Evolutionary conservation across 208 protist genomes (phyloP).

Genomic region (Strigomonas oncopelti): DNA sequence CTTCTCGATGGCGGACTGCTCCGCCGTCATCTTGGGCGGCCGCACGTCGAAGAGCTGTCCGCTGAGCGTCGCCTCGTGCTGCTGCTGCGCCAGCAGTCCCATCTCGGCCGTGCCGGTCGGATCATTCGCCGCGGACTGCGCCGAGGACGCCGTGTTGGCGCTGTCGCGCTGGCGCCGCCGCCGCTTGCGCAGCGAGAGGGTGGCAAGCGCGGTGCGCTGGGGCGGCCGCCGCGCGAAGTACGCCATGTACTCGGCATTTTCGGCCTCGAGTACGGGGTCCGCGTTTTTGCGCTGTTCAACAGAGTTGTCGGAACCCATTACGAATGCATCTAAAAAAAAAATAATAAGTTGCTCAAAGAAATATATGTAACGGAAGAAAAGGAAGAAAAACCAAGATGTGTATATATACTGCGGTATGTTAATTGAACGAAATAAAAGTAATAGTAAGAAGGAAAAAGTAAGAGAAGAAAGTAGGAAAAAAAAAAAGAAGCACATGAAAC

Average conservation of each 20-base stretch:
- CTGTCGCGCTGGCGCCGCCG: too few relatives aligned
- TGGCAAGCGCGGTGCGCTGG: too few relatives aligned
- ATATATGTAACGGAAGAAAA: not conserved
- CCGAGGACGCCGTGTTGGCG: too few relatives aligned
- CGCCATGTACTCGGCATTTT: too few relatives aligned
- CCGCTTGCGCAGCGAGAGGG: too few relatives aligned
- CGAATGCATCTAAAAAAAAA: not conserved
- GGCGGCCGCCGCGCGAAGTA: too few relatives aligned
- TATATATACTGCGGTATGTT: not conserved
- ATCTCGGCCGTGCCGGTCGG: not conserved
- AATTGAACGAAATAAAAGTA: not conserved
- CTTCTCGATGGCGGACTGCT: constrained; percentile 29
- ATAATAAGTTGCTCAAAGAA: not conserved
- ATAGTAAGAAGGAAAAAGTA: constrained; percentile 6
- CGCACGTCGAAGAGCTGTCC: constrained; percentile 27
- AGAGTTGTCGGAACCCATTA: too few relatives aligned
- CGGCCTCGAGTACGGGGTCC: too few relatives aligned
- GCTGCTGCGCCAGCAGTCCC: not conserved
- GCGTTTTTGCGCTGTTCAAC: too few relatives aligned
- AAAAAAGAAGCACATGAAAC: constrained; percentile 4
- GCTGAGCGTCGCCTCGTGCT: constrained; percentile 1
- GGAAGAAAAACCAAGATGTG: not conserved
- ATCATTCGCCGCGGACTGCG: not conserved
- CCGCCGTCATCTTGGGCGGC: constrained; percentile 23
- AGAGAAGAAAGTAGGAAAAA: constrained; percentile 1